Conservation (phyloP, 2,329 filamentous ascomycete species). For the Beauveria varroae region DNA sequence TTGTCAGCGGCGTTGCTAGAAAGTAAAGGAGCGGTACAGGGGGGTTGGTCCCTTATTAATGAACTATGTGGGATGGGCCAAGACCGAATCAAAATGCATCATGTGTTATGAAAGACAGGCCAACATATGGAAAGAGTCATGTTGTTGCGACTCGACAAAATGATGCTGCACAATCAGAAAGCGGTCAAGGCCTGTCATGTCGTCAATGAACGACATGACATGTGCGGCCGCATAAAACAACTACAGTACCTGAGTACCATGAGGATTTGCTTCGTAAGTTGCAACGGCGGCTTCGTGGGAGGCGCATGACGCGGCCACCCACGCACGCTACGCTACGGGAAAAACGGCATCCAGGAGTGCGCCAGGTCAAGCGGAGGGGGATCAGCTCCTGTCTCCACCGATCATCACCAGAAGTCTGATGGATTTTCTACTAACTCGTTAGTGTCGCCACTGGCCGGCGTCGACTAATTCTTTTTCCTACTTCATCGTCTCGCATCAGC, state of each 20-base stretch:
- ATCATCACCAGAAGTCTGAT: not conserved
- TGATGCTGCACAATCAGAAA: too few relatives aligned
- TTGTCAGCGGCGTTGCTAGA: too few relatives aligned
- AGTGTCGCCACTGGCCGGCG: not conserved
- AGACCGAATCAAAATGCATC: too few relatives aligned
- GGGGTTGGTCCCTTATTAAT: too few relatives aligned
- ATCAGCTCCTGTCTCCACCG: slow-evolving; percentile 1
- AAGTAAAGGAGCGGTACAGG: too few relatives aligned
- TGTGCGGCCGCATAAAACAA: not conserved
- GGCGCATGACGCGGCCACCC: slow-evolving; percentile 5
- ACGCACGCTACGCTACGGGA: not conserved
- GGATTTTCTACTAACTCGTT: not conserved
- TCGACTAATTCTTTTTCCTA: not conserved
- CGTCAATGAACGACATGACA: not conserved
- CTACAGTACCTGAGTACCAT: too few relatives aligned
- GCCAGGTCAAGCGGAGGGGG: not conserved
- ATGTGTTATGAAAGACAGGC: too few relatives aligned
- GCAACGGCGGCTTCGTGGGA: not conserved
- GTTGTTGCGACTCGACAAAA: too few relatives aligned
- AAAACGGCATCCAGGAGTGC: not conserved
- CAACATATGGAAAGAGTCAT: too few relatives aligned
- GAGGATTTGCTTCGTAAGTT: too few relatives aligned
- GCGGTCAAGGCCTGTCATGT: not conserved
- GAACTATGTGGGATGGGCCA: too few relatives aligned
- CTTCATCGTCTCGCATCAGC: not conserved